phyloP scores from a whole-genome alignment of 805 yeast species.

The Teunomyces pallodes region DNA sequence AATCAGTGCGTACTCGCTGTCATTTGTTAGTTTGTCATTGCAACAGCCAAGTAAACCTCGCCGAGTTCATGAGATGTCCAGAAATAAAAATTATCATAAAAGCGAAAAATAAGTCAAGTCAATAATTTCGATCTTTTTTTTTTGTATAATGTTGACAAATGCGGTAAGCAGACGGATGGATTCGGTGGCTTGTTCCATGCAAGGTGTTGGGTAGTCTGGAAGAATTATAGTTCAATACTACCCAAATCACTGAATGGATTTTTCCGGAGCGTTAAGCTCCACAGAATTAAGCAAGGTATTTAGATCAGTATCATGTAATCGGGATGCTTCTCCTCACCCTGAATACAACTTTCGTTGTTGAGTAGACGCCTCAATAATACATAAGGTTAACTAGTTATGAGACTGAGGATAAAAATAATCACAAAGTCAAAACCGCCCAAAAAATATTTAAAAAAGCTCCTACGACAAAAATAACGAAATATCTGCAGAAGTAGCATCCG shows the following conservation, averaged over 20 bases:
- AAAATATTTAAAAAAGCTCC: background rate
- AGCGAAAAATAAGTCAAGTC: background rate
- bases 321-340: slow-evolving; percentile 1
- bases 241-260: background rate
- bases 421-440: background rate
- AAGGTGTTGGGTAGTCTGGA: background rate
- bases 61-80: background rate
- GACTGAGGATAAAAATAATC: background rate
- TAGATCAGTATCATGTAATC: background rate
- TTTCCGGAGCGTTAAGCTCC: background rate
- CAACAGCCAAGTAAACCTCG: background rate
- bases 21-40: background rate
- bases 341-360: background rate
- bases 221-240: background rate
- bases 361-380: background rate
- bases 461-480: background rate
- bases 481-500: background rate
- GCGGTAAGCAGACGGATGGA: background rate
- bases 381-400: background rate
- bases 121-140: background rate
- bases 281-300: background rate
- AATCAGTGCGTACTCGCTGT: background rate
- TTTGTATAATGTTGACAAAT: background rate
- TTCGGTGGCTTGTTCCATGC: background rate
- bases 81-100: background rate